Evolutionary conservation across 345 rosid genomes (phyloP).

Genomic region (Murraya koenigii): DNA sequence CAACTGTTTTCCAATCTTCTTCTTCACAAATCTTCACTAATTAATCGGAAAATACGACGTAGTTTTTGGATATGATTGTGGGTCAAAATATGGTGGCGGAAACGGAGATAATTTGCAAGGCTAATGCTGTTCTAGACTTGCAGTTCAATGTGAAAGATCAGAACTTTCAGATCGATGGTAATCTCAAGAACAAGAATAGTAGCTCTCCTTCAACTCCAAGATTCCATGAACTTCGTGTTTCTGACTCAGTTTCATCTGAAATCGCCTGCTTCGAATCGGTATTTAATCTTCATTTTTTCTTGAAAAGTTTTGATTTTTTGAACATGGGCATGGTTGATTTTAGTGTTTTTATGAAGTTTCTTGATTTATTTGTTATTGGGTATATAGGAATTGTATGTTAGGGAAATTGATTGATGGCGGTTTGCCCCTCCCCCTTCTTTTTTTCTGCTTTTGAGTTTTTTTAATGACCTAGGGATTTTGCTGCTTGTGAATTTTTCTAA

Average conservation of each 20-base stretch:
- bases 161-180: conserved; percentile 30
- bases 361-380: neutral
- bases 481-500: neutral
- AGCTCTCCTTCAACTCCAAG: conserved; percentile 25
- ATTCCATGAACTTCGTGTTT: conserved; percentile 20
- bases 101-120: conserved; percentile 32
- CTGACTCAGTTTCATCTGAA: conserved; percentile 38
- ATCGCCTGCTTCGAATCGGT: conserved; percentile 50
- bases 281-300: neutral
- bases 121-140: conserved; percentile 10
- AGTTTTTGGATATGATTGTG: conserved; percentile 23
- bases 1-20: neutral
- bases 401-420: neutral
- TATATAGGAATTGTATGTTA: neutral
- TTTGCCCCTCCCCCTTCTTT: rapidly evolving
- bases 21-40: neutral
- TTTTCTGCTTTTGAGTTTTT: neutral
- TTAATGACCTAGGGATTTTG: neutral
- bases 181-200: neutral
- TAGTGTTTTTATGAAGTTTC: neutral
- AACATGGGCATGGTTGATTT: neutral
- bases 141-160: conserved; percentile 29
- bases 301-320: neutral
- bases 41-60: neutral
- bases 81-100: conserved; percentile 38